Evolutionary conservation across 176 grass and related monocot genomes (phyloP).

Genomic region (Oryza coarctata): DNA sequence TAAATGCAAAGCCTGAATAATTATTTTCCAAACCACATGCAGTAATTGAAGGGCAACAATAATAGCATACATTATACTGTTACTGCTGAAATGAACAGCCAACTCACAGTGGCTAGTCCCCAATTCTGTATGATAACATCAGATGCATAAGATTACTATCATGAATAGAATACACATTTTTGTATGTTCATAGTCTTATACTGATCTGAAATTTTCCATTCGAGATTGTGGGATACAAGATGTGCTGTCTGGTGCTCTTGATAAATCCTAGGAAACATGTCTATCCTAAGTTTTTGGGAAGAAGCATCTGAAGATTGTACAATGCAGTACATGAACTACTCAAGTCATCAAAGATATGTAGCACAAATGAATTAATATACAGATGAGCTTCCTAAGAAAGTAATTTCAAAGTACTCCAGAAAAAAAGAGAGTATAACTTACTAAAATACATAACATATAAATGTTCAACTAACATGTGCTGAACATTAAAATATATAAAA

Average conservation of each 20-base stretch:
- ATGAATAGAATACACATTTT: background rate
- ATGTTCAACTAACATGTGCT: slow-evolving; percentile 21
- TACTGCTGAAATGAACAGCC: slow-evolving; percentile 6
- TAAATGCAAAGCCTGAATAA: background rate
- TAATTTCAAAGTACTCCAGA: slow-evolving; percentile 6
- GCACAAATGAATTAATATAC: slow-evolving; percentile 8
- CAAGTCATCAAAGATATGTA: slow-evolving; percentile 10
- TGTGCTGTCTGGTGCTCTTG: background rate
- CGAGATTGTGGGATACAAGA: slow-evolving; percentile 3
- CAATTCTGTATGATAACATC: background rate
- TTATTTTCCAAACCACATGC: background rate
- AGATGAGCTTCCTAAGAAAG: background rate
- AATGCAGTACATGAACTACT: background rate
- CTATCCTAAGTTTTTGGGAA: slow-evolving; percentile 2
- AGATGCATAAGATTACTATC: slow-evolving; percentile 10
- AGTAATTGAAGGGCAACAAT: slow-evolving; percentile 1
- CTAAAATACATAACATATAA: background rate
- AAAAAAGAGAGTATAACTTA: background rate
- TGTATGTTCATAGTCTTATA: background rate
- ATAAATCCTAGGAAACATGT: background rate
- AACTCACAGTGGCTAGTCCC: background rate
- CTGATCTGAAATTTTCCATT: background rate
- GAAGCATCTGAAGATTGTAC: background rate
- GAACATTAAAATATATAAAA: background rate
- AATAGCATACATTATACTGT: background rate